Conservation (phyloP, 2,329 filamentous ascomycete species). For the Orbilia blumenaviensis region DNA sequence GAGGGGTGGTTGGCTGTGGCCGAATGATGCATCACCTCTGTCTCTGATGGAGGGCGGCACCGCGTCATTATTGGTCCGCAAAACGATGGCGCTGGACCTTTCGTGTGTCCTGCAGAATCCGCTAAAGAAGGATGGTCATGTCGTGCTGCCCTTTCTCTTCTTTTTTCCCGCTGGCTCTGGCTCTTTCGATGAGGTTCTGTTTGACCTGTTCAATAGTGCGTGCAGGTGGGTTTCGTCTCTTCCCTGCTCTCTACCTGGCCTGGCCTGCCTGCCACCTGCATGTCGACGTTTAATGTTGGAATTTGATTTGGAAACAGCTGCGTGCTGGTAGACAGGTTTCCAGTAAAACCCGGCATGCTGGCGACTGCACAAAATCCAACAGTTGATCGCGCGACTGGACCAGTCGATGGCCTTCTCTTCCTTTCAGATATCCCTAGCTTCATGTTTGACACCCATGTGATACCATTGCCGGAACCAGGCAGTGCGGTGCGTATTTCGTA, state of each 20-base stretch:
- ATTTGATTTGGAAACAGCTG: neutral
- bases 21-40: conserved; percentile 22
- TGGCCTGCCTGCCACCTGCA: conserved; percentile 19
- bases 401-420: neutral
- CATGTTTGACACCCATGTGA: conserved; percentile 28
- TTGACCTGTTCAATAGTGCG: too few relatives aligned
- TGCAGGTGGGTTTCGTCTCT: neutral
- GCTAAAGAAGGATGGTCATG: conserved; percentile 9
- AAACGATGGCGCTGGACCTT: conserved; percentile 16
- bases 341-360: neutral
- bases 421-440: neutral
- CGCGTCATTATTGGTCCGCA: conserved; percentile 43
- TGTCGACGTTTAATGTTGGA: conserved; percentile 33
- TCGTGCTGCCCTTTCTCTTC: neutral
- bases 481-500: conserved; percentile 5
- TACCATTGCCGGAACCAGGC: conserved; percentile 16
- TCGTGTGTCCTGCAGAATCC: conserved; percentile 28
- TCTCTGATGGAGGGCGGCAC: conserved; percentile 37
- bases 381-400: conserved; percentile 1
- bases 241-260: neutral
- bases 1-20: conserved; percentile 35
- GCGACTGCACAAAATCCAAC: conserved; percentile 12
- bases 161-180: conserved; percentile 14
- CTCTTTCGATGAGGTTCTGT: conserved; percentile 49
- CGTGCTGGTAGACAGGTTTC: neutral